These are phyloP conservation scores for Naematelia encephala DNA, from an alignment of 768 basidiomycete species.

Conservation along the genomic window DNA sequence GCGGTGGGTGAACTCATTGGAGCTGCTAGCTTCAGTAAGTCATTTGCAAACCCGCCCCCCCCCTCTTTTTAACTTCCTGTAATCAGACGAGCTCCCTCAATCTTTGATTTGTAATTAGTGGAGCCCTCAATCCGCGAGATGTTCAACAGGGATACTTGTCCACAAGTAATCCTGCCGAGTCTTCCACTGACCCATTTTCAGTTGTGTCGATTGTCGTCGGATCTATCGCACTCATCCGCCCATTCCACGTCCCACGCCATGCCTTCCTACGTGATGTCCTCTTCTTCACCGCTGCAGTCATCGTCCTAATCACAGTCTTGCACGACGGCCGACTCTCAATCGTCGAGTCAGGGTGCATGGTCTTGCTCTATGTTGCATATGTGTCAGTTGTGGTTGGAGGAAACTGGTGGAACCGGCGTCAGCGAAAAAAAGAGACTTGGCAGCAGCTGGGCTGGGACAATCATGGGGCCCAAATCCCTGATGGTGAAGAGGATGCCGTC, in stretches of 20 bases:
- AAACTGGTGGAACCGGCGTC: slow-evolving; percentile 67
- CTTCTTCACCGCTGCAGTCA: slow-evolving; percentile 83
- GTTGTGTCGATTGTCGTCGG: slow-evolving; percentile 92
- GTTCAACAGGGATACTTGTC: too few species aligned
- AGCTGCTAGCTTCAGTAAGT: slow-evolving; percentile 76
- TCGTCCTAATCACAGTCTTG: slow-evolving; percentile 70
- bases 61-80: too few species aligned
- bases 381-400: slow-evolving; percentile 70
- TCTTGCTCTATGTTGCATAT: slow-evolving; percentile 72
- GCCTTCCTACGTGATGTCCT: slow-evolving; percentile 91
- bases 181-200: slow-evolving; percentile 8
- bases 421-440: slow-evolving; percentile 53
- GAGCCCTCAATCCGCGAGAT: too few species aligned
- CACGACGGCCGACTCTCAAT: slow-evolving; percentile 67
- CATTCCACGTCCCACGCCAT: slow-evolving; percentile 74
- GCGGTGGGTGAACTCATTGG: slow-evolving; percentile 94
- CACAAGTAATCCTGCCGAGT: too few species aligned
- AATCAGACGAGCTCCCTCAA: too few species aligned
- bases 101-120: too few species aligned
- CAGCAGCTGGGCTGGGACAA: neutral
- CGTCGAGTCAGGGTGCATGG: slow-evolving; percentile 70
- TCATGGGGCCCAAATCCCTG: slow-evolving; percentile 45
- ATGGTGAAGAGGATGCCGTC: slow-evolving; percentile 54
- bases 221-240: slow-evolving; percentile 94
- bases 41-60: neutral